Conservation (phyloP, 108 stramenopile genomes). For the Pelagomonas calceolata region DNA sequence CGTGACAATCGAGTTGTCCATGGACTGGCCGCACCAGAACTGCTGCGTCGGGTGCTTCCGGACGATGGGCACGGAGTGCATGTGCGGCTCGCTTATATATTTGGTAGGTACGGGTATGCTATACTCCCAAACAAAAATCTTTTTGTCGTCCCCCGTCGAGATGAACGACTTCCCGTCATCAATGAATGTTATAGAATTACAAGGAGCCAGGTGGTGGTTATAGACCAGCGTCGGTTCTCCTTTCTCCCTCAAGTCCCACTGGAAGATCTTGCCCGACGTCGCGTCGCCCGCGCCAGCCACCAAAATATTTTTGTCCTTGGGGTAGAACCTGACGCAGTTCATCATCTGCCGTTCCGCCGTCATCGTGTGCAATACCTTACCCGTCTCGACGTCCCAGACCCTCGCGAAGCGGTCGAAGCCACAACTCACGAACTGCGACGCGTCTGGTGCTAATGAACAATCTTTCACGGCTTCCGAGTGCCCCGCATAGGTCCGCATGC, state of each 20-base stretch:
- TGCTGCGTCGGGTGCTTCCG: constrained; percentile 67
- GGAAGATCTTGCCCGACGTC: constrained; percentile 81
- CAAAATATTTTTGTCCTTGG: constrained; percentile 85
- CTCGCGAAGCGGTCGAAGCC: constrained; percentile 42
- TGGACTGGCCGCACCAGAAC: constrained; percentile 71
- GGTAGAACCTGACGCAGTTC: constrained; percentile 83
- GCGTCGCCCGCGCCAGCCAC: constrained; percentile 89
- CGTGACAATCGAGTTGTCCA: constrained; percentile 90
- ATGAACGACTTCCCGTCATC: constrained; percentile 86
- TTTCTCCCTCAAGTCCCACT: constrained; percentile 61
- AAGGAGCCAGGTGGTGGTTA: constrained; percentile 92
- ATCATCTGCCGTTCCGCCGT: constrained; percentile 79
- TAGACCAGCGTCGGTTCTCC: constrained; percentile 95
- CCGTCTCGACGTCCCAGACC: constrained; percentile 92
- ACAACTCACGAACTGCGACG: constrained; percentile 61
- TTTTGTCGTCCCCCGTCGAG: constrained; percentile 92
- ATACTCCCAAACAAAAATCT: constrained; percentile 96
- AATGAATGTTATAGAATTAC: constrained; percentile 89
- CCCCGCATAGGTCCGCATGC: constrained; percentile 83
- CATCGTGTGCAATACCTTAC: constrained; percentile 70
- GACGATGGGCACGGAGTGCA: constrained; percentile 94
- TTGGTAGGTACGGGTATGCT: constrained; percentile 98
- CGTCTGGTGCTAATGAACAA: constrained; percentile 75
- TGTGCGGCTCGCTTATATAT: constrained; percentile 94
- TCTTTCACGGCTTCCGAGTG: constrained; percentile 86